phyloP scores from a whole-genome alignment of 148 eudicot genomes.

The Camellia sinensis region DNA sequence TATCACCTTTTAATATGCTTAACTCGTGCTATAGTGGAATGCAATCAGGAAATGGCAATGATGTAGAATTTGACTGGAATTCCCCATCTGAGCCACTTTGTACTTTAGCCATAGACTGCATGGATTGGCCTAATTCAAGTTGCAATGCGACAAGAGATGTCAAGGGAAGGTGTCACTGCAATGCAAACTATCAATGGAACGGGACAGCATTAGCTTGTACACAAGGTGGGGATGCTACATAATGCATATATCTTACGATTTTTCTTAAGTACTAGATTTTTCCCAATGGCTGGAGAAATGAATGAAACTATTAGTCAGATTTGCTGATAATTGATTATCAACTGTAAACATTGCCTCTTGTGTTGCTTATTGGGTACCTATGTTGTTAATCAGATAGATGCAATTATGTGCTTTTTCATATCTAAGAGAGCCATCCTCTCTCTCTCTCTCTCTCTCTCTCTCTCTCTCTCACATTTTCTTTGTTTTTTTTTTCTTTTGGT shows the following conservation, averaged over 20 bases:
- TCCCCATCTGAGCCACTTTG: background rate
- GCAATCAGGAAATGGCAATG: background rate
- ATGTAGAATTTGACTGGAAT: background rate
- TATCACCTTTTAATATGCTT: background rate
- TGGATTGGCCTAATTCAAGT: constrained; percentile 11
- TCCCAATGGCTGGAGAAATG: too few species aligned
- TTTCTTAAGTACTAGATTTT: too few species aligned
- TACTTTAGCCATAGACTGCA: background rate
- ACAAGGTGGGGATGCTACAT: background rate
- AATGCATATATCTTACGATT: too few species aligned
- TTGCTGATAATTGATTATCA: too few species aligned
- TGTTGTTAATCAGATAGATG: too few species aligned
- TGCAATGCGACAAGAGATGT: background rate
- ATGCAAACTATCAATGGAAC: background rate
- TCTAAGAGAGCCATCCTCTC: background rate
- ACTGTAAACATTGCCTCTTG: too few species aligned
- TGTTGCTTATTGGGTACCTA: too few species aligned
- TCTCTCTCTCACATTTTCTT: too few species aligned
- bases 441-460: too few species aligned
- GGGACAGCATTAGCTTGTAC: background rate
- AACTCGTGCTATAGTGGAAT: background rate
- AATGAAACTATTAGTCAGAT: too few species aligned
- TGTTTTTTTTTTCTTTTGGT: background rate
- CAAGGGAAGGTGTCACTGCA: background rate
- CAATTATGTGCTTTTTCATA: background rate